Percentiles rank a stretch among this genome's conserved stretches.
phyloP scores from a whole-genome alignment of 177 flowering plant genomes.

The Vitis hybrid region DNA sequence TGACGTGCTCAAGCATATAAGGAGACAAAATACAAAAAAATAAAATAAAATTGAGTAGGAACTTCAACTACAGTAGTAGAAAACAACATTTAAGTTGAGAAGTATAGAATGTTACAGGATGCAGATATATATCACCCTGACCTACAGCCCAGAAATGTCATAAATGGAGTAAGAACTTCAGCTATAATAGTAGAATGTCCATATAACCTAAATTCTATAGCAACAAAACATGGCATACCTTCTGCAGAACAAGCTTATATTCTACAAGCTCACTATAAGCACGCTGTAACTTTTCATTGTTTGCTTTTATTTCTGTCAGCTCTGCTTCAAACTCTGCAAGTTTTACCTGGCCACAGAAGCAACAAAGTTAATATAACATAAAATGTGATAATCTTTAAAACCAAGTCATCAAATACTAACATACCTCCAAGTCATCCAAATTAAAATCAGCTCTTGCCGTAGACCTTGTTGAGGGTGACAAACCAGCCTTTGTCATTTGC shows the following conservation, averaged over 20 bases:
- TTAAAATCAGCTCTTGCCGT: slow-evolving; percentile 30
- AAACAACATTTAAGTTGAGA: background rate
- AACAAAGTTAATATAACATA: slow-evolving; percentile 2
- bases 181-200: background rate
- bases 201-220: background rate
- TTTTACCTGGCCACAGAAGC: slow-evolving; percentile 41
- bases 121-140: background rate
- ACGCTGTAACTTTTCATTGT: slow-evolving; percentile 70
- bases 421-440: slow-evolving; percentile 77
- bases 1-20: no score
- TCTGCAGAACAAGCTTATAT: slow-evolving; percentile 77
- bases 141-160: background rate
- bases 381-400: background rate
- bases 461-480: slow-evolving; percentile 43
- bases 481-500: slow-evolving; percentile 72
- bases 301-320: slow-evolving; percentile 73
- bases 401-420: background rate
- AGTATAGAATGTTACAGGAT: background rate
- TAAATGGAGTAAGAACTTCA: background rate
- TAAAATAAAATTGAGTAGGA: no score
- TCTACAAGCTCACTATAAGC: slow-evolving; percentile 75
- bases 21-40: background rate
- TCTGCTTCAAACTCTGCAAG: slow-evolving; percentile 88
- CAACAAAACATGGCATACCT: slow-evolving; percentile 45
- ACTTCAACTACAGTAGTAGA: background rate